Conservation (phyloP, 768 basidiomycete species). For the Lentinus tigrinus region DNA sequence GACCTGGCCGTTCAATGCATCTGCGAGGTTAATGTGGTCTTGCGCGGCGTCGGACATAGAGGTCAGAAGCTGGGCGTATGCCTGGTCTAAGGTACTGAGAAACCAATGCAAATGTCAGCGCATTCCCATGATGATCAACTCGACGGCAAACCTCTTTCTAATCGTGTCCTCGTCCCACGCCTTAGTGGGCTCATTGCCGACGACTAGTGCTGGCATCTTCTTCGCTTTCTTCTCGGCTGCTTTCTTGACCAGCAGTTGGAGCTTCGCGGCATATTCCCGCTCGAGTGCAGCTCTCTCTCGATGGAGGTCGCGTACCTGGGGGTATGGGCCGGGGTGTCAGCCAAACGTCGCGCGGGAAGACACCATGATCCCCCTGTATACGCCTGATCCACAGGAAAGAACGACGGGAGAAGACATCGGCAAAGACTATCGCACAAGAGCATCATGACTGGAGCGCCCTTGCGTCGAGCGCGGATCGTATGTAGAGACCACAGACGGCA, state of each 20-base stretch:
- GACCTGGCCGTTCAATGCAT: slow-evolving; percentile 56
- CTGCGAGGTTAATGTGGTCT: slow-evolving; percentile 68
- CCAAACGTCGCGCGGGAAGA: background rate
- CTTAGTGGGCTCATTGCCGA: slow-evolving; percentile 71
- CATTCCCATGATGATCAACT: background rate
- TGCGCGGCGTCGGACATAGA: slow-evolving; percentile 61
- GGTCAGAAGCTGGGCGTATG: slow-evolving; percentile 64
- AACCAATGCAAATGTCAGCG: background rate
- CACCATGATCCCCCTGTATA: slow-evolving; percentile 6
- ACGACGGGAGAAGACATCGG: too few relatives aligned
- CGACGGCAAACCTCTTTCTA: slow-evolving; percentile 49
- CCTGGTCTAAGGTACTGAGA: slow-evolving; percentile 67
- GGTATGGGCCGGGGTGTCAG: slow-evolving; percentile 11
- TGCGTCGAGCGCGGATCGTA: too few relatives aligned
- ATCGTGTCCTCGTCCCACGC: slow-evolving; percentile 51
- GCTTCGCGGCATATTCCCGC: slow-evolving; percentile 74
- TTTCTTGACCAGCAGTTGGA: slow-evolving; percentile 65
- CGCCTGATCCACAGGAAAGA: too few relatives aligned
- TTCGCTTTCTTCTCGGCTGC: slow-evolving; percentile 71
- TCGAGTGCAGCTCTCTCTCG: slow-evolving; percentile 65
- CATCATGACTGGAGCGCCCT: too few relatives aligned
- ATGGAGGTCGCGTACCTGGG: slow-evolving; percentile 72
- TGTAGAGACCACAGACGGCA: too few relatives aligned
- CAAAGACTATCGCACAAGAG: too few relatives aligned
- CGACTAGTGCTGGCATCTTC: slow-evolving; percentile 49